Base-by-base conservation (phyloP, 176 grass and related monocot species). In the Hordeum marinum region DNA sequence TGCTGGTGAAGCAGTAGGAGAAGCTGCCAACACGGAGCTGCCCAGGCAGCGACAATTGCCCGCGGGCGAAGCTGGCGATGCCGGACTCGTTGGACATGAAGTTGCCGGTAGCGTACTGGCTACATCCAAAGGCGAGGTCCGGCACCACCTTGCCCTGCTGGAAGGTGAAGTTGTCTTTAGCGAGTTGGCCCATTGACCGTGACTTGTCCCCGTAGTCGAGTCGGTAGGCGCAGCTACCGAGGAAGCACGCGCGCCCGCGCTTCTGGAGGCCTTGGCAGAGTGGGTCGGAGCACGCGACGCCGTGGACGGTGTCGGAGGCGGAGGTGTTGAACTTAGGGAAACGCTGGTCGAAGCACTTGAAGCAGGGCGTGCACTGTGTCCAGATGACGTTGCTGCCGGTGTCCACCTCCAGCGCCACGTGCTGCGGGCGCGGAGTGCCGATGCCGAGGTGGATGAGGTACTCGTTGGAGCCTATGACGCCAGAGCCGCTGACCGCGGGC, bases 1-100 rank as follows among this genome's bases (percentile, higher is more conserved):
- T 57, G 7, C 87, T 69, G 17, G 90, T 94, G 82, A 94, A 89
- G 88, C 93, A 92, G 66, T 94, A 63, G 0, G 90, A 94, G 55
- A 94, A 92, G 59, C 73, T 88, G 31, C 27, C 17, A 8, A 88
- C 65, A 32, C 76, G 83, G 20, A 94, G 90, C 68, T 94, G 92
- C 9, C 87, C 1, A 1, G 54, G 54, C 54, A 57, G 54, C 5
- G 54, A 92, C 84, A 88, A 68, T 25, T 73, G 82, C 15, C 87
- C 90, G 54, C 75, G 92, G 35, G 82, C 87, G 24, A 94, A 90
- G 29, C 29, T 1, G 29, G 29, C 29, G 29, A 29, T 1, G 29
- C 93, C 93, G 11, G 90, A 63, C 76, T 80, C 87, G 64, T 90
- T 86, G 4, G 74, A 40, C 4, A 0, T 6, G 8, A 70, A 90